Conservation (phyloP, 2,329 filamentous ascomycete species). For the Aspergillus sp. region DNA sequence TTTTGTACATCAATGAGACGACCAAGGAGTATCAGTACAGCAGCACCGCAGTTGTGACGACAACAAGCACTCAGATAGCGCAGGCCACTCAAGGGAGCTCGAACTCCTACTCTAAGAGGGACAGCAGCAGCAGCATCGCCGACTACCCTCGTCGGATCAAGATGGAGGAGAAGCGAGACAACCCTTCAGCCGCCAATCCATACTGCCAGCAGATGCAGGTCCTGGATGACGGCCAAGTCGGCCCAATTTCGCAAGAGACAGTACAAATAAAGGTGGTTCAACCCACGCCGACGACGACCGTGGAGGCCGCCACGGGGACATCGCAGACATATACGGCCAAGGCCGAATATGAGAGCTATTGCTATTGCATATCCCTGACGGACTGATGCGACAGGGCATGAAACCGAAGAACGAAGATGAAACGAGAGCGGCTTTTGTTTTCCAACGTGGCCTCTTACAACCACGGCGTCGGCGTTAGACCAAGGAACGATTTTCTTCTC, state of each 20-base stretch:
- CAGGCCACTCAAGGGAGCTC: conserved; percentile 2
- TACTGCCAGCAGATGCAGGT: conserved; percentile 69
- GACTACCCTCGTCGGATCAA: conserved; percentile 62
- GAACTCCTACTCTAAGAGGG: conserved; percentile 2
- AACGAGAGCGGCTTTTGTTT: conserved; percentile 9
- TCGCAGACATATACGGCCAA: conserved; percentile 40
- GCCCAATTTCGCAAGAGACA: conserved; percentile 28
- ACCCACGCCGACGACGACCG: conserved; percentile 40
- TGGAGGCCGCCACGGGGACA: conserved; percentile 26
- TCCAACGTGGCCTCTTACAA: background rate
- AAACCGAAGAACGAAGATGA: background rate
- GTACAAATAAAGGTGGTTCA: conserved; percentile 39
- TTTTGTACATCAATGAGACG: conserved; percentile 63
- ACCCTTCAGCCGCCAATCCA: conserved; percentile 46
- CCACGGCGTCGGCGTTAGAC: conserved; percentile 25
- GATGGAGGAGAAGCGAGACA: conserved; percentile 63
- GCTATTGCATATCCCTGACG: conserved; percentile 39
- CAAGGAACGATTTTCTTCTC: conserved; percentile 12
- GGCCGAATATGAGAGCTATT: conserved; percentile 38
- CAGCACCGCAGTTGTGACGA: conserved; percentile 20
- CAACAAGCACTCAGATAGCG: background rate
- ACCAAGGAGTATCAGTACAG: conserved; percentile 32
- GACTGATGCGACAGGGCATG: conserved; percentile 26
- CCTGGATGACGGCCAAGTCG: conserved; percentile 52
- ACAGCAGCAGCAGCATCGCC: conserved; percentile 15